Evolutionary conservation across 176 grass and related monocot genomes (phyloP).

Genomic region (Paspalum notatum): DNA sequence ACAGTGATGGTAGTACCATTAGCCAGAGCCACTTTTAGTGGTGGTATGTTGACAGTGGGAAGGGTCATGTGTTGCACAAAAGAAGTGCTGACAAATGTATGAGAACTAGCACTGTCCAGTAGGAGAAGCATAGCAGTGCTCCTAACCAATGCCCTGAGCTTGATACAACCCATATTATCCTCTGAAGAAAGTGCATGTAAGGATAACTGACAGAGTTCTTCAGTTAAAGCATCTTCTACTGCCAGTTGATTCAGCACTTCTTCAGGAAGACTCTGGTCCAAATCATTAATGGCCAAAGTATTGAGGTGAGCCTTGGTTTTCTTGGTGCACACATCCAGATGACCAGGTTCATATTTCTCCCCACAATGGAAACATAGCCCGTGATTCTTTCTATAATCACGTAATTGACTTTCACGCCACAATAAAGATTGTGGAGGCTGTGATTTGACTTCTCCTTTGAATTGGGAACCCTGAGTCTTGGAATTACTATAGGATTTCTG

Average conservation of each 20-base stretch:
- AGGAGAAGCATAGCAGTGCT: background rate
- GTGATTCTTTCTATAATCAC: background rate
- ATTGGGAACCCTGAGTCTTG: no score
- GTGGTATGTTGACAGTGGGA: no score
- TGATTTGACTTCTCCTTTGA: background rate
- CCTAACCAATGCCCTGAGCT: fast-evolving
- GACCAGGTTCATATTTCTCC: background rate
- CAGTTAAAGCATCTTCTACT: fast-evolving
- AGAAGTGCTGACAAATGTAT: background rate
- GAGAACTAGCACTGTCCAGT: background rate
- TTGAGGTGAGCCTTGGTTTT: background rate
- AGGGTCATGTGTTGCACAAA: no score
- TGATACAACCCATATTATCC: fast-evolving
- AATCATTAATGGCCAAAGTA: background rate
- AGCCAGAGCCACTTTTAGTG: no score
- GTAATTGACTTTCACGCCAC: background rate
- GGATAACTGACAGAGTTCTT: background rate
- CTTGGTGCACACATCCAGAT: fast-evolving
- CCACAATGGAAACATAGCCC: background rate
- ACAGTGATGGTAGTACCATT: no score
- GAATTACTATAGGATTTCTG: no score
- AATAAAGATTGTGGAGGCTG: fast-evolving
- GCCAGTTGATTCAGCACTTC: background rate
- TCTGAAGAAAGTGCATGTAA: background rate
- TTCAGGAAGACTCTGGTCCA: background rate